Evolutionary conservation across 495 filamentous ascomycete genomes (phyloP), one percentile per base, ranked within the genome.

Genomic region (Aspergillus biplanus): DNA sequence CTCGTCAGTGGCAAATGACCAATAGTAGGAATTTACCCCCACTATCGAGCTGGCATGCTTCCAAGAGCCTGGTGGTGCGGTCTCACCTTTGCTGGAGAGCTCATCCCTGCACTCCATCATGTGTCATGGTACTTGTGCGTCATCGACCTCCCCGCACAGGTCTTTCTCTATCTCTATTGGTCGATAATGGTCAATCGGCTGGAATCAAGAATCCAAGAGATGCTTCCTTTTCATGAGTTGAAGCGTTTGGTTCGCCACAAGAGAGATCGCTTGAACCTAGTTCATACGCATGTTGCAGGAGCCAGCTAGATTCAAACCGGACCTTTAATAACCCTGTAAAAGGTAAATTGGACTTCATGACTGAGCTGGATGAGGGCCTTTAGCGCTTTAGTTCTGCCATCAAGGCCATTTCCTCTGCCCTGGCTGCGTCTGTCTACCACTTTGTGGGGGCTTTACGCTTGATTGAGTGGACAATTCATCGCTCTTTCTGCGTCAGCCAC

Each of bases 261-360:
- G 6, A 44, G 39, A 4, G 8, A 44, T 7, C 4, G 39, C 39
- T 44, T 44, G 39, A 11, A 13, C n/a, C 39, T 44, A 44, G 39
- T 44, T 44, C 8, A 44, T 5, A 11, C 37, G 8, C 3, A 11
- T 44, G n/a, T 15, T 50, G 47, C 15, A 50, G 47, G n/a, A 50
- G 47, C 21, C 47, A 50, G 16, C 47, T 21, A 5, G 9, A 6
- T 13, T 21, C 21, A 1, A 16, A 31, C 9, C 47, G 47, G 39
- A 50, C 21, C 21, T 16, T 50, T 16, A 13, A 16, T 50, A 50
- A 50, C 21, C 8, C n/a, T 7, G 21, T 6, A 7, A 50, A 31
- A 50, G 47, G 47, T 50, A 50, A 50, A 50, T 5, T 50, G 47
- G 21, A 50, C 47, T 50, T 50, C 47, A 21, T 27, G 21, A 27